Evolutionary conservation across 2,329 filamentous ascomycete species (phyloP), one percentile per base, ranked within the genome.

Genomic region (Triangularia setosa): DNA sequence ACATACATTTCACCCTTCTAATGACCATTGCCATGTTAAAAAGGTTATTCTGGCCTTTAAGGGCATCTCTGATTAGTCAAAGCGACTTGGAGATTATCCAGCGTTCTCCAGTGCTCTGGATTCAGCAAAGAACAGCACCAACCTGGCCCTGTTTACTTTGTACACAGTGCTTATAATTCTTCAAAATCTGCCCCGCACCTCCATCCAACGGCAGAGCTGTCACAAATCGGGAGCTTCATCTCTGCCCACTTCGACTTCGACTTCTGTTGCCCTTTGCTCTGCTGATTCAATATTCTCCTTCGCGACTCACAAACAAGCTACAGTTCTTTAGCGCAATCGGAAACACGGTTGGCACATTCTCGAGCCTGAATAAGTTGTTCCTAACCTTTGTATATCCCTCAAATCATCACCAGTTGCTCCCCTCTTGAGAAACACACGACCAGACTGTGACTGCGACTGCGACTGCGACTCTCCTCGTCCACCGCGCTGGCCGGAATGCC

Each of bases 401-500:
- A 2, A 18, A 48, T 21, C 40, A 23, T 8, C 40, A 23, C n/a
- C 35, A 3, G 35, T 40, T n/a, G 35, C 35, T 40, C 14, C 35
- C 14, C 2, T n/a, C 16, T 57, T 4, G 2, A 30, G 21, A 3
- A n/a, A 54, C 25, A 16, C 52, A 30, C 24, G 23, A 56, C 25
- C 55, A 2, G 8, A 40, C 33, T 23, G 57, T 8, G n/a, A 30
- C 28, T 24, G 21, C 40, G 58, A 58, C 30, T 23, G 28, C 56
- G 18, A 33, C 40, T 21, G n/a, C 40, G 40, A 48, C 18, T 48
- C 40, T 48, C n/a, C 16, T 48, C 40, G 11, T 55, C 12, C 52
- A 23, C n/a, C 54, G 61, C 64, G 63, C 61, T 60, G 54, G 7
- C 62, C 16, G 30, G 23, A 40, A 64, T 69, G 63, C 63, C 59